phyloP scores from a whole-genome alignment of 2,329 filamentous ascomycete genomes.

The Diaporthe longicolla region DNA sequence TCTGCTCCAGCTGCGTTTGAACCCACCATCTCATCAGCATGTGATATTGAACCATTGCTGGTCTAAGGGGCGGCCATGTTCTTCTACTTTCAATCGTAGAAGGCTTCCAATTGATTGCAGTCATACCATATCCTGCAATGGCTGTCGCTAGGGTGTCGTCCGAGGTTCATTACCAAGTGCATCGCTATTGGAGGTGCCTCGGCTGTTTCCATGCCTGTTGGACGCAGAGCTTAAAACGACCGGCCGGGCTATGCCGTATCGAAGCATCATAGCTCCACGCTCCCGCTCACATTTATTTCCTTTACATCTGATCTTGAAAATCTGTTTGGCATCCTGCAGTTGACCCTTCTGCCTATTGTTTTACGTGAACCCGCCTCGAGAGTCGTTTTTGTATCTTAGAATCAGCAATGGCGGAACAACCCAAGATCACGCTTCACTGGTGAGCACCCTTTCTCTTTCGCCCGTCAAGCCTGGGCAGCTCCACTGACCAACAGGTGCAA shows the following conservation, averaged over 20 bases:
- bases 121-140: background rate
- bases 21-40: background rate
- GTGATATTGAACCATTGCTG: background rate
- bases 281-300: background rate
- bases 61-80: no score
- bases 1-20: background rate
- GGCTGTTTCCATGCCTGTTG: slow-evolving; percentile 13
- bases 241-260: slow-evolving; percentile 7
- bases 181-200: slow-evolving; percentile 10
- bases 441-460: slow-evolving; percentile 17
- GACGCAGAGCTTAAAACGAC: slow-evolving; percentile 20
- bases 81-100: background rate
- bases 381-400: background rate
- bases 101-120: background rate
- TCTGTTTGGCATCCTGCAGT: background rate
- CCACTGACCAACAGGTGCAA: slow-evolving; percentile 1
- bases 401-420: slow-evolving; percentile 40
- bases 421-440: slow-evolving; percentile 46
- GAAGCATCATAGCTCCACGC: slow-evolving; percentile 14
- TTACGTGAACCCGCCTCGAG: background rate
- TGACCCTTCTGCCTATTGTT: background rate
- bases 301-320: background rate
- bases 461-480: background rate
- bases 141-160: background rate
- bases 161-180: background rate